A percentile compares a stretch with the other conserved stretches of the same genome.
phyloP scores from a whole-genome alignment of 2,329 filamentous ascomycete genomes.

The Pleoardoris graminearum region DNA sequence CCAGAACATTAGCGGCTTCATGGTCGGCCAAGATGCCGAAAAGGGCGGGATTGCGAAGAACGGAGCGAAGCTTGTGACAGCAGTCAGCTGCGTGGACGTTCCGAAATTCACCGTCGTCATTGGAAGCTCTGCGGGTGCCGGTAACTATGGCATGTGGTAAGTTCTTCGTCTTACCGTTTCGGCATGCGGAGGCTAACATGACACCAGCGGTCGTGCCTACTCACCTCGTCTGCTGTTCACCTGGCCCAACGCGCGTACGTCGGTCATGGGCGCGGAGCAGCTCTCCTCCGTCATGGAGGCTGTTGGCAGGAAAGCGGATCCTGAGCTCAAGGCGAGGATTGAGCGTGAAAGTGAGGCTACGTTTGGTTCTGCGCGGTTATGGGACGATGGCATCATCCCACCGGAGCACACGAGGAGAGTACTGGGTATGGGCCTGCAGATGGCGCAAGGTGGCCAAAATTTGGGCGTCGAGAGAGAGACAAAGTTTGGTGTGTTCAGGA shows the following conservation, averaged over 20 bases:
- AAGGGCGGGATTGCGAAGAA: slow-evolving; percentile 97
- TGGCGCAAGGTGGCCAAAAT: slow-evolving; percentile 49
- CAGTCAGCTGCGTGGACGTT: slow-evolving; percentile 89
- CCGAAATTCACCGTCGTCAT: slow-evolving; percentile 97
- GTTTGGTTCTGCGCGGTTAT: slow-evolving; percentile 85
- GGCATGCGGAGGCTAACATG: background rate
- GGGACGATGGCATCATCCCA: slow-evolving; percentile 65
- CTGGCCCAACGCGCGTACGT: slow-evolving; percentile 96
- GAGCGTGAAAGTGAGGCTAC: slow-evolving; percentile 87
- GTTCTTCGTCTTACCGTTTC: slow-evolving; percentile 20
- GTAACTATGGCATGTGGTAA: slow-evolving; percentile 96
- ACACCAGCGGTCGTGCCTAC: slow-evolving; percentile 77
- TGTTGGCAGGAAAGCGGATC: slow-evolving; percentile 81
- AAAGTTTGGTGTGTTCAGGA: slow-evolving; percentile 47
- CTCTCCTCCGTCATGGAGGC: slow-evolving; percentile 91
- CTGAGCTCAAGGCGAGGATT: slow-evolving; percentile 79
- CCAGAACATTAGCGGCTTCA: slow-evolving; percentile 97
- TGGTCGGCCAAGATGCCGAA: slow-evolving; percentile 93
- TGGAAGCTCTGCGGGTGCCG: slow-evolving; percentile 89
- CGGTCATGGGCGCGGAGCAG: slow-evolving; percentile 95
- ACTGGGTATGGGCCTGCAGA: slow-evolving; percentile 54
- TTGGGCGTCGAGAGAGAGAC: slow-evolving; percentile 39
- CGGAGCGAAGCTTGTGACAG: slow-evolving; percentile 93
- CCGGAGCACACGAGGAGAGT: slow-evolving; percentile 54
- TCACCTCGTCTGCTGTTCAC: slow-evolving; percentile 90